Evolutionary conservation across 139 green algal genomes (phyloP).

Genomic region (Coelastrella sp.): DNA sequence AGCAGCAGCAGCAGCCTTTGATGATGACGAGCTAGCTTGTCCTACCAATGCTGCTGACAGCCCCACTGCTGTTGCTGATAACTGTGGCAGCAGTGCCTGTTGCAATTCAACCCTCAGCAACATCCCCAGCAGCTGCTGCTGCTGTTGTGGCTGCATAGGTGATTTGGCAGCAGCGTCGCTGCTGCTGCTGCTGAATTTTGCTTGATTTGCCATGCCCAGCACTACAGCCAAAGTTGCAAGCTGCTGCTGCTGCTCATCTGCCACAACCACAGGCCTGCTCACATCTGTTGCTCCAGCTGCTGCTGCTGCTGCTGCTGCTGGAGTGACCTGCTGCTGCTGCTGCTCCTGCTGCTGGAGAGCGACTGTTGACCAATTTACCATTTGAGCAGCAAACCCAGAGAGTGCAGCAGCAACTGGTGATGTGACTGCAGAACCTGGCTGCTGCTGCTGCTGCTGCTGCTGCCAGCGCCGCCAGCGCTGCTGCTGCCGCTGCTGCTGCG

Average conservation of each 20-base stretch:
- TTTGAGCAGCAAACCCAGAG: neutral
- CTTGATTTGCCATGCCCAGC: neutral
- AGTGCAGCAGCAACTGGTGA: neutral
- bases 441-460: neutral
- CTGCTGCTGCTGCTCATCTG: neutral
- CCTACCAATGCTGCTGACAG: neutral
- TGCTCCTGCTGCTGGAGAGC: neutral
- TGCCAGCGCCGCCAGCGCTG: neutral
- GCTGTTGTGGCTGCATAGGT: neutral
- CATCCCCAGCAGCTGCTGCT: neutral
- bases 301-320: neutral
- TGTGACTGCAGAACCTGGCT: neutral
- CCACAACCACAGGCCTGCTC: too few species aligned
- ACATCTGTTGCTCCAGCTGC: neutral
- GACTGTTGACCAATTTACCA: neutral
- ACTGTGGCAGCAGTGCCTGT: neutral
- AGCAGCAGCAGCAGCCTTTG: neutral
- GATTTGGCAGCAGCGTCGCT: neutral
- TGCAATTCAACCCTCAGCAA: neutral
- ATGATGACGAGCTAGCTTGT: neutral
- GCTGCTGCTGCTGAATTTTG: neutral
- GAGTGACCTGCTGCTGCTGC: neutral
- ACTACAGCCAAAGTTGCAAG: neutral
- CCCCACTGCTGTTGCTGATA: neutral
- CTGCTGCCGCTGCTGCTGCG: neutral